Base-by-base conservation (phyloP, 805 yeast species). In the Cyberlindnera lachancei region DNA sequence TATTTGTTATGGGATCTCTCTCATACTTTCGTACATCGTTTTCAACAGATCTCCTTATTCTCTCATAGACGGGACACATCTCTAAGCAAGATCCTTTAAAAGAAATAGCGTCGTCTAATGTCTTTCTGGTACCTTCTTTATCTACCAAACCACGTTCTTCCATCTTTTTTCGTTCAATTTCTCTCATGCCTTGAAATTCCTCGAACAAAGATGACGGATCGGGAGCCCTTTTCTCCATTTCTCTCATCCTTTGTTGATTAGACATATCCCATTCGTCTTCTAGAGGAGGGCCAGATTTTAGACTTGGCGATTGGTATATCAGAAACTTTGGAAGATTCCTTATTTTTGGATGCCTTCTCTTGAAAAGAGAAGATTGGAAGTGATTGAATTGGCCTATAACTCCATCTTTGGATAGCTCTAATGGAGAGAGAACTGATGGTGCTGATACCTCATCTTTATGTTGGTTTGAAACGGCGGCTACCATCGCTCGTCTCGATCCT, bases 11-110 rank as follows among this genome's bases (percentile, higher is more conserved):
- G 2, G 38, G 37, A 38, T 80, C 86, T 41, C 67, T 78, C 58
- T 92, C 98, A 45, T 79, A 67, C 8, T 70, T 64, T 36, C 83
- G 79, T 23, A 87, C 92, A 45, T 88, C 88, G 47, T 87, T 86
- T 53, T 92, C 95, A 35, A 79, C 74, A 3, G 81, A 72, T 59
- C 99, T 70, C 51, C 95, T 70, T 1, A 88, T 81, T 46, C 97
- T 70, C 58, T 92, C 98, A 58, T 79, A 90, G 0, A 75, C 73
- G 1, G 99, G 97, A 56, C 98, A 92, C 97, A 90, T 92, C 40
- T 86, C 95, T 27, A 63, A 54, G 56, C 98, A 92, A 1, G 94
- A 71, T 4, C 99, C 99, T 37, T 74, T 73, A 51, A 92, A 92
- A 3, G 69, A 55, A 31, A 92, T 85, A 2, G 97, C 98, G 38